These are phyloP conservation scores for Chrysoporthe cubensis DNA, from an alignment of 2,329 filamentous ascomycete genomes.

Conservation along the genomic window DNA sequence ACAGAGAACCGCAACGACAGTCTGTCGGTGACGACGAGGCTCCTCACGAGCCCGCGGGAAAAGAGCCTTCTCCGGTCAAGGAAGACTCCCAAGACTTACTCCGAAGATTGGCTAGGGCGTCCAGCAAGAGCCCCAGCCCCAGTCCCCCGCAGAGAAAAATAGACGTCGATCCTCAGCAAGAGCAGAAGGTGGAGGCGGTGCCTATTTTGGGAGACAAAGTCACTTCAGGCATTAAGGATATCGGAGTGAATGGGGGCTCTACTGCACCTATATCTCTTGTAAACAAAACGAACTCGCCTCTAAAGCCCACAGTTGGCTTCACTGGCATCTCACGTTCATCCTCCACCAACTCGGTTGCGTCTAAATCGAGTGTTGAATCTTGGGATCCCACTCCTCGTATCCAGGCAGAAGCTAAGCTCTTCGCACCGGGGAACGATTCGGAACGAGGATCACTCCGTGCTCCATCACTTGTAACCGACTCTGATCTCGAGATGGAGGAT, in stretches of 20 bases:
- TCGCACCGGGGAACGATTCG: constrained; percentile 61
- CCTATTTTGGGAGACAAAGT: constrained; percentile 11
- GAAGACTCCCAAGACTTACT: constrained; percentile 54
- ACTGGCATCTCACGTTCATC: constrained; percentile 35
- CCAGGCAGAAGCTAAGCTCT: constrained; percentile 59
- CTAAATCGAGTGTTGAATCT: constrained; percentile 21
- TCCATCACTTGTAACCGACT: constrained; percentile 48
- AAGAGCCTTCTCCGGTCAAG: constrained; percentile 33
- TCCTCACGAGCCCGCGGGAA: constrained; percentile 28
- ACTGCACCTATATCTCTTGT: not conserved
- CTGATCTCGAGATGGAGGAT: constrained; percentile 31
- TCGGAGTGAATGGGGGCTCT: not conserved
- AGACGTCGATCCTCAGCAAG: constrained; percentile 28
- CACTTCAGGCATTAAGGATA: constrained; percentile 4
- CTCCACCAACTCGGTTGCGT: constrained; percentile 26
- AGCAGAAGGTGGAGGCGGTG: constrained; percentile 13
- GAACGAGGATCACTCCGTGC: constrained; percentile 58
- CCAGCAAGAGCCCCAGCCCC: constrained; percentile 39
- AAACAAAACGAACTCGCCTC: constrained; percentile 27
- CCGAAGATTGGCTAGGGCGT: constrained; percentile 52
- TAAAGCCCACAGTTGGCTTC: constrained; percentile 52
- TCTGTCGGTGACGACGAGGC: constrained; percentile 17
- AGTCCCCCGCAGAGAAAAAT: constrained; percentile 45
- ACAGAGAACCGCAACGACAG: constrained; percentile 21
- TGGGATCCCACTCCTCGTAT: constrained; percentile 60